phyloP scores from a whole-genome alignment of 495 filamentous ascomycete species.

The Pseudomonodictys pantanalensis region DNA sequence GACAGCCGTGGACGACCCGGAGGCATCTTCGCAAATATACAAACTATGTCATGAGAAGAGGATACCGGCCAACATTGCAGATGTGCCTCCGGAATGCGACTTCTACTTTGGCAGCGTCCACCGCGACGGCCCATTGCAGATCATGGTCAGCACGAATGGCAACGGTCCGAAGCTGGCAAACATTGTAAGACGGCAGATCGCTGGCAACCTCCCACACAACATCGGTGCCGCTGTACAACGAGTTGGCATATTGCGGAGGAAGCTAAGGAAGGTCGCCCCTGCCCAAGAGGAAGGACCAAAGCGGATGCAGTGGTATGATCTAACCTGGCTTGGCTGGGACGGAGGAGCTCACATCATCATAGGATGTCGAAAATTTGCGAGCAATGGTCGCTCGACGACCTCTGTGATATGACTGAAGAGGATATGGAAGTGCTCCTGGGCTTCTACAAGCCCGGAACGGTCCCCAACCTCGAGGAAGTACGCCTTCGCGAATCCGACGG shows the following conservation, averaged over 20 bases:
- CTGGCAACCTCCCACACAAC: slow-evolving; percentile 66
- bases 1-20: slow-evolving; percentile 87
- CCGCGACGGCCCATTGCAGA: slow-evolving; percentile 89
- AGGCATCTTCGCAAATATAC: slow-evolving; percentile 81
- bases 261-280: slow-evolving; percentile 75
- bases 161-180: slow-evolving; percentile 92
- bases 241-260: slow-evolving; percentile 74
- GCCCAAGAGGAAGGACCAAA: slow-evolving; percentile 70
- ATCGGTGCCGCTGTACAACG: slow-evolving; percentile 79
- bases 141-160: slow-evolving; percentile 98
- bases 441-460: slow-evolving; percentile 56
- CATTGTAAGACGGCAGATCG: slow-evolving; percentile 80
- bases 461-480: slow-evolving; percentile 42
- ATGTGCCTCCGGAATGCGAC: slow-evolving; percentile 94
- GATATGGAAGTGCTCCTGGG: slow-evolving; percentile 77
- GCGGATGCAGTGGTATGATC: slow-evolving; percentile 80
- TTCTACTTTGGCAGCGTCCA: slow-evolving; percentile 98
- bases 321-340: neutral
- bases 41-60: slow-evolving; percentile 80
- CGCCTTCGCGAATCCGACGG: slow-evolving; percentile 33
- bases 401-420: slow-evolving; percentile 76
- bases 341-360: neutral
- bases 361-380: slow-evolving; percentile 93
- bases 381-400: slow-evolving; percentile 76
- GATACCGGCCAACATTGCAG: slow-evolving; percentile 91